Conservation (phyloP, 345 rosid genomes). For the Geranium brycei region DNA sequence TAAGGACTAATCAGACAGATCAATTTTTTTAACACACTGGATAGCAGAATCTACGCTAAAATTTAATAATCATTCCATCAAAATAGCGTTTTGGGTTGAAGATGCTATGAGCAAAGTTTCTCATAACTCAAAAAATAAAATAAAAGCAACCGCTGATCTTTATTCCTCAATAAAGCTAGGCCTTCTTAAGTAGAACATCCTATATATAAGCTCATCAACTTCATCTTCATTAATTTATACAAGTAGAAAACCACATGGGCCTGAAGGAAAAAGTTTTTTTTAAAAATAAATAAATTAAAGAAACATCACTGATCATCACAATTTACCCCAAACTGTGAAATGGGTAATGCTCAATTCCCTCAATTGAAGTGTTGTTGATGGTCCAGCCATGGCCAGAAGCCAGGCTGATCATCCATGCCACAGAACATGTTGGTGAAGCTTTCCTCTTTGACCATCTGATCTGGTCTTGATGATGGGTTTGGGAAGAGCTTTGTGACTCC, state of each 20-base stretch:
- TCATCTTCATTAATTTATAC: background rate
- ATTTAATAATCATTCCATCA: too few relatives aligned
- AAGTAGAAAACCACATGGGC: background rate
- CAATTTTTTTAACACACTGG: too few relatives aligned
- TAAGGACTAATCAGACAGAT: too few relatives aligned
- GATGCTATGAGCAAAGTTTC: too few relatives aligned
- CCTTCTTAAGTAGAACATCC: background rate
- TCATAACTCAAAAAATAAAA: too few relatives aligned
- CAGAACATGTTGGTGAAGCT: slow-evolving; percentile 82
- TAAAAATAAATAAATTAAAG: background rate
- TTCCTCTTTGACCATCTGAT: slow-evolving; percentile 74
- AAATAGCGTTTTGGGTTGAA: too few relatives aligned
- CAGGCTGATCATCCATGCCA: slow-evolving; percentile 76
- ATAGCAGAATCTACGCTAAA: too few relatives aligned
- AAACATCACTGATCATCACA: slow-evolving; percentile 5
- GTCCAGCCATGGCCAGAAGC: slow-evolving; percentile 97
- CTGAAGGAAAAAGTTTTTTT: too few relatives aligned
- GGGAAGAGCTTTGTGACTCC: slow-evolving; percentile 42
- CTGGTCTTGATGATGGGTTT: slow-evolving; percentile 19
- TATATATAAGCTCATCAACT: background rate
- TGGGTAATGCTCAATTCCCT: slow-evolving; percentile 6
- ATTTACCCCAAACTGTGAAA: slow-evolving; percentile 5
- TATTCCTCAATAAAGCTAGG: too few relatives aligned
- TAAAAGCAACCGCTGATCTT: too few relatives aligned
- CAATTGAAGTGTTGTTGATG: slow-evolving; percentile 65